Evolutionary conservation across 1,284 basidiomycete species (phyloP), one percentile per base, ranked within the genome.

Genomic region (Ganoderma boninense): DNA sequence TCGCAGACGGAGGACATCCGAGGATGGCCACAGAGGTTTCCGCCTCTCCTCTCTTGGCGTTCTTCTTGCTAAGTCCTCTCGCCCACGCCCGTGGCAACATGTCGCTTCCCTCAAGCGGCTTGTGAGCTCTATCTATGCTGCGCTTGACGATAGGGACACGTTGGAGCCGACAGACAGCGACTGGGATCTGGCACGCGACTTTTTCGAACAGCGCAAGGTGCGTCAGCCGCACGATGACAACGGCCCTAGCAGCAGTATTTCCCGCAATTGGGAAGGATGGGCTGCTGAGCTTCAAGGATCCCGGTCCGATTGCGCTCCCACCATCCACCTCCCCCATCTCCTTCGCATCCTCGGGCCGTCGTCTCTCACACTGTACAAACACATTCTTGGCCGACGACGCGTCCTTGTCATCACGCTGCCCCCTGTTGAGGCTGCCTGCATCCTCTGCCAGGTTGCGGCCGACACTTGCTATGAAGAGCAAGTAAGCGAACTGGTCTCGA

Each of bases 11-110:
- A 85, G 85, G 71, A 93, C 93, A 0, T 79, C 87, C 11, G 91
- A 92, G 74, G 81, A 87, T 42, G 92, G 91, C 2, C 92, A 93
- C 72, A 88, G 94, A 61, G 94, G 93, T 6, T 93, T 92, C 77
- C 89, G 91, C 44, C 87, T 95, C 20, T 91, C 91, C 2, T 93
- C 93, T 1, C 82, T 95, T 0, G 93, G 92, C n/a, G 86, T 95
- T 46, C 82, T 95, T 0, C 85, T 95, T 38, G 89, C 87, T 13
- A 87, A 85, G 69, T 90, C 91, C 10, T 74, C 81, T 0, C 84
- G 91, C 68, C 87, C 92, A 40, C 84, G 91, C 29, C 91, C 94
- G 16, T 95, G 93, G 92, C 80, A 83, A 63, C 93, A 95, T 77
- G 84, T 90, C 4, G 79, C 84, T 0, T 86, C 87, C 1, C 84